Evolutionary conservation across 1,284 basidiomycete species (phyloP), one percentile per base, ranked within the genome.

Genomic region (Rhodotorula sp.): DNA sequence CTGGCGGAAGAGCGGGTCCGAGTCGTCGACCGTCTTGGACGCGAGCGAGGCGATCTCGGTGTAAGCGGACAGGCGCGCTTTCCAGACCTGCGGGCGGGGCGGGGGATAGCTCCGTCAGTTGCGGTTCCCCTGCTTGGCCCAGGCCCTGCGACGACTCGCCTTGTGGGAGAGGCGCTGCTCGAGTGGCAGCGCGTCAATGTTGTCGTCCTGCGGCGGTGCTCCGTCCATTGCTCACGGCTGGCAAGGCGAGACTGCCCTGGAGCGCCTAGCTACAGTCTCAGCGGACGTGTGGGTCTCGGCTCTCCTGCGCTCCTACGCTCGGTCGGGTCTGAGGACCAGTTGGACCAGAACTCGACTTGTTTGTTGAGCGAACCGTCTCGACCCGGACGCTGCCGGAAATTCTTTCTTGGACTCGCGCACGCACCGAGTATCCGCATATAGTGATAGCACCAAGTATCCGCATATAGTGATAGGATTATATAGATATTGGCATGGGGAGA

Each of bases 31-130:
- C 54, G 94, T 93, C 67, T 88, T 89, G 79, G 89, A 88, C 81
- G 95, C 95, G 70, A 86, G 87, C 82, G 91, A 89, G 83, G 90
- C 87, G 74, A 98, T 88, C 59, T 91, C 84, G 81, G 93, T 91
- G 81, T 99, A 99, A 67, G 88, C 97, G 79, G 89, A 93, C 77
- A 97, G 87, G 76, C 95, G 89, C 62, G 97, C 95, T 83, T 99
- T 99, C 95, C 95, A 99, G 80, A 95, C 94, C 86, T 86, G 78
- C 23, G 45, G 34, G 34, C n/a, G 38, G 38, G 38, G 7, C 3
- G 19, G 43, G 18, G 21, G 2, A 28, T 7, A 54, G 4, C 60
- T n/a, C 21, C 1, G 60, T 64, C 26, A 47, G n/a, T 4, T 10
- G 23, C 23, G n/a, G n/a, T n/a, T n/a, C n/a, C n/a, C n/a, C n/a